Conservation (phyloP, 345 rosid species). For the Eucalyptus pauciflora region DNA sequence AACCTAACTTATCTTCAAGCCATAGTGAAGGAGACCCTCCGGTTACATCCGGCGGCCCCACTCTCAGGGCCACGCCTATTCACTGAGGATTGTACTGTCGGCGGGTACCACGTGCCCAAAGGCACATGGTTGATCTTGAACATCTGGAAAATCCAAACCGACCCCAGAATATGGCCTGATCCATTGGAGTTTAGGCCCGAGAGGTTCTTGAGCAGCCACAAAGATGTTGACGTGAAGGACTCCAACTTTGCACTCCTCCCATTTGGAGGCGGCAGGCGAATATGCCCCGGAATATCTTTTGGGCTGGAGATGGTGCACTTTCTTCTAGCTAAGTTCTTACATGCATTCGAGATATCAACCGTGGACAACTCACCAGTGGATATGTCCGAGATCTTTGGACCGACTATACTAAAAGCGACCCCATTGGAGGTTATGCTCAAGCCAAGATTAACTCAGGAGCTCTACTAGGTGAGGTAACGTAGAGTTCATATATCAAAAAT, state of each 20-base stretch:
- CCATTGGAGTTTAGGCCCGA: slow-evolving; percentile 23
- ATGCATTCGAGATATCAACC: slow-evolving; percentile 10
- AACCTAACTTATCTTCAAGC: slow-evolving; percentile 20
- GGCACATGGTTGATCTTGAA: slow-evolving; percentile 17
- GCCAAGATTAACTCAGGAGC: neutral
- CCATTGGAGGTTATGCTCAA: slow-evolving; percentile 6
- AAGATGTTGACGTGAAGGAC: slow-evolving; percentile 16
- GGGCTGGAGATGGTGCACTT: slow-evolving; percentile 9
- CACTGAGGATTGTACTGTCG: slow-evolving; percentile 8
- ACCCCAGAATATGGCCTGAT: slow-evolving; percentile 17
- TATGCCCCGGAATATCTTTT: slow-evolving; percentile 16
- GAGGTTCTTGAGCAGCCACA: slow-evolving; percentile 15
- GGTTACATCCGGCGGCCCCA: slow-evolving; percentile 20
- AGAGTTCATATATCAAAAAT: neutral
- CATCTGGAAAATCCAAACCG: slow-evolving; percentile 15
- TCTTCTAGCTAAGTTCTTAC: slow-evolving; percentile 14
- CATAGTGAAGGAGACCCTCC: slow-evolving; percentile 21
- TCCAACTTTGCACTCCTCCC: slow-evolving; percentile 21
- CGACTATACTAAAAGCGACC: neutral
- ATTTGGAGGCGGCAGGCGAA: slow-evolving; percentile 32
- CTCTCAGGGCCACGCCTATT: slow-evolving; percentile 9
- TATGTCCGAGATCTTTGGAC: slow-evolving; percentile 4
- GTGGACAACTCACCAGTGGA: neutral
- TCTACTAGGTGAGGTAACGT: neutral
- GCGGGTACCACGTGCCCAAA: slow-evolving; percentile 10